Evolutionary conservation across 257 asterid genomes (phyloP).

Genomic region (Eucommia ulmoides): DNA sequence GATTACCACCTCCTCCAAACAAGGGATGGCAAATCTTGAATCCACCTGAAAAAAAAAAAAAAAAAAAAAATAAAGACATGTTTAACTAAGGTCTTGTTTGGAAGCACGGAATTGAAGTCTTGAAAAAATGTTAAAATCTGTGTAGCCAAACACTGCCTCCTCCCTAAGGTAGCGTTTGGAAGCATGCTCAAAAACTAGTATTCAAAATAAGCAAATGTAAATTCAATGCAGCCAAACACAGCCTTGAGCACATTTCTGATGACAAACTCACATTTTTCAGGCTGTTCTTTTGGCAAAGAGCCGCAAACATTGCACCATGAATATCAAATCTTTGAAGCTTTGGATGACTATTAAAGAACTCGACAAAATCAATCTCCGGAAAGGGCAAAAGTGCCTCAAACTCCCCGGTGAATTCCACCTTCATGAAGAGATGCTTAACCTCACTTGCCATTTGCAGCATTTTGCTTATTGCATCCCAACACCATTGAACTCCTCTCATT

Average conservation of each 20-base stretch:
- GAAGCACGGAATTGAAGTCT: no score
- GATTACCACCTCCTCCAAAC: slow-evolving; percentile 65
- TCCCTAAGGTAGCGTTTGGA: no score
- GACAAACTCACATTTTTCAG: slow-evolving; percentile 61
- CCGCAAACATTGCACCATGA: slow-evolving; percentile 98
- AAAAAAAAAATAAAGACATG: no score
- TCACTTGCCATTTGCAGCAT: slow-evolving; percentile 78
- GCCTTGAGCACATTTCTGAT: background rate
- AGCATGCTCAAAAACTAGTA: no score
- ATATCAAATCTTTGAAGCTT: slow-evolving; percentile 71
- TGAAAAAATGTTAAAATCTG: background rate
- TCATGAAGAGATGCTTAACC: slow-evolving; percentile 87
- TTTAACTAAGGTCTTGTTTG: no score
- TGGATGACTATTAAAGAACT: slow-evolving; percentile 85
- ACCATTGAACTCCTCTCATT: slow-evolving; percentile 88
- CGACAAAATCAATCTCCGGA: slow-evolving; percentile 81
- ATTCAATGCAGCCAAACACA: no score
- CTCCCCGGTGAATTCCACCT: slow-evolving; percentile 87
- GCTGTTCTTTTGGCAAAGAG: slow-evolving; percentile 92
- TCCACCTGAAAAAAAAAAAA: slow-evolving; percentile 42
- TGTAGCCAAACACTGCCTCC: background rate
- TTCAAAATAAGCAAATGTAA: no score
- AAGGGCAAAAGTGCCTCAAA: slow-evolving; percentile 60
- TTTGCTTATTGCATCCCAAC: slow-evolving; percentile 75
- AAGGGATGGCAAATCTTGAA: slow-evolving; percentile 53